Base-by-base conservation (phyloP, 2,329 filamentous ascomycete genomes). In the Apiospora phragmitis region DNA sequence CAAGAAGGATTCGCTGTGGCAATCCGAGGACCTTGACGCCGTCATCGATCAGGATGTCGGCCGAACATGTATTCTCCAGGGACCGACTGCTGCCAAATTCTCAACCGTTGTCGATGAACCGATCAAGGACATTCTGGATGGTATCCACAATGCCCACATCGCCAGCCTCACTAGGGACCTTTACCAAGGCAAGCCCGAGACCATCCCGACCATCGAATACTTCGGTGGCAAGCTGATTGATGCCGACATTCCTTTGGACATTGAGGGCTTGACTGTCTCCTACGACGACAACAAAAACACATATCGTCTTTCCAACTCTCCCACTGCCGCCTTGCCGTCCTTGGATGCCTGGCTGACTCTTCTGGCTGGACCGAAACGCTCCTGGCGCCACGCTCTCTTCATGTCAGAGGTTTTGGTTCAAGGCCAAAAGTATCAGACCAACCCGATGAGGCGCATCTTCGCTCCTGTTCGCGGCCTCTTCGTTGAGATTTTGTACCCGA, bases 1-100 rank as follows among this genome's bases (percentile, higher is more conserved):
- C 92, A 99, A 99, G 91, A 99, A 99, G 86, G 96, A 99, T 82
- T 99, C 96, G 1, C 89, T 99, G 9, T 99, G 96, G 96, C 96
- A 99, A 84, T 98, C 96, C 0, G 96, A 99, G 83, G 96, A 99
- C 78, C 87, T 99, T 14, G 95, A 97, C 78, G 96, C 96, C 69
- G 95, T 99, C 71, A 95, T 98, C 72, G 95, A 88, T 76, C 96
- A 98, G 83, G 97, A 99, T 80, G 96, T 99, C 71, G 95, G 94
- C 74, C 91, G 97, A 79, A 97, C 95, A 62, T 98, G 95, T 85
- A 98, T 99, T 79, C 86, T 99, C 47, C 96, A 99, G 81, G 97
- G 96, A 24, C 96, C 96, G 6, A 94, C 95, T 84, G 93, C 96
- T 70, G 96, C 90, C 77, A 95, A 92, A 82, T 98, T 94, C 84